Evolutionary conservation across 1,284 basidiomycete genomes (phyloP).

Genomic region (Xerocomus amazonicus): DNA sequence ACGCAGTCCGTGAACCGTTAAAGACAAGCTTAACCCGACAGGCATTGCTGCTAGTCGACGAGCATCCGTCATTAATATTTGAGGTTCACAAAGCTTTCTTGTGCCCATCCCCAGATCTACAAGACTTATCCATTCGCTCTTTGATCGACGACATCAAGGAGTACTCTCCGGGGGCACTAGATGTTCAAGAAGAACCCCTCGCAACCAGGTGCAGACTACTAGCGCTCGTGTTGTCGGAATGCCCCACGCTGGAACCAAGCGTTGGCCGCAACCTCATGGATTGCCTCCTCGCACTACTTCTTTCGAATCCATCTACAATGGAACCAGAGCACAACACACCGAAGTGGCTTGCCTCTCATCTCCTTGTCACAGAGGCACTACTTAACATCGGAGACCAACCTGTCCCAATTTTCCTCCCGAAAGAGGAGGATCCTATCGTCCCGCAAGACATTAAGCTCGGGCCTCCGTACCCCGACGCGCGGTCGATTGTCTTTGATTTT

Average conservation of each 20-base stretch:
- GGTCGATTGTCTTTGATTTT: conserved; percentile 67
- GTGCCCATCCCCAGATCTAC: conserved; percentile 55
- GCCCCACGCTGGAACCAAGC: conserved; percentile 53
- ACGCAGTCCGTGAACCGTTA: conserved; percentile 63
- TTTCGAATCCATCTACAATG: conserved; percentile 51
- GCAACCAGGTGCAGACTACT: conserved; percentile 81
- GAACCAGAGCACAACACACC: conserved; percentile 56
- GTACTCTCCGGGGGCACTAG: conserved; percentile 64
- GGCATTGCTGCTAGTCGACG: conserved; percentile 80
- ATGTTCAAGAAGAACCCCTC: conserved; percentile 68
- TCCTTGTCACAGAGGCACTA: conserved; percentile 81
- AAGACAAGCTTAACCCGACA: conserved; percentile 63
- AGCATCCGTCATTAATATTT: conserved; percentile 84
- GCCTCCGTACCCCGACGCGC: conserved; percentile 60
- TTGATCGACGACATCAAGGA: conserved; percentile 71
- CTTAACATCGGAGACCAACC: conserved; percentile 76
- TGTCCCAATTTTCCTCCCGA: conserved; percentile 55
- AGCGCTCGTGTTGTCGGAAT: conserved; percentile 79
- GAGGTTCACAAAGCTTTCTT: conserved; percentile 83
- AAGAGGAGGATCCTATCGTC: conserved; percentile 62
- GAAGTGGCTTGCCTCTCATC: conserved; percentile 80
- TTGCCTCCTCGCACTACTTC: conserved; percentile 58
- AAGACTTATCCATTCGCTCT: conserved; percentile 57
- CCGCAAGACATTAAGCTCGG: conserved; percentile 52
- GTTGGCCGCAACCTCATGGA: conserved; percentile 58